Base-by-base conservation (phyloP, 345 rosid genomes). In the Clausena lansium region DNA sequence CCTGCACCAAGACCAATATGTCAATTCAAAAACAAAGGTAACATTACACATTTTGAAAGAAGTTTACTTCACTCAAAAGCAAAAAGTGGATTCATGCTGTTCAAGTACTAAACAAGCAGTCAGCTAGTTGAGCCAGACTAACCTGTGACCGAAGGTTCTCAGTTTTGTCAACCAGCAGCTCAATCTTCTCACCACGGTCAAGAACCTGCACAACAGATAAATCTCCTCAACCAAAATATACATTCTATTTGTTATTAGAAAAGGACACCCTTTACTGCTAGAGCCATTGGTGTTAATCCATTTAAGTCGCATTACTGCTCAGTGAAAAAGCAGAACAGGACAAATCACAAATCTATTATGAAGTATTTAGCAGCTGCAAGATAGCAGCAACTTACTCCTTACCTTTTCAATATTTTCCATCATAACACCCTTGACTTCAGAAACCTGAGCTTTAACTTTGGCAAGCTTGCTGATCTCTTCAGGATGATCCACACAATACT, bases 341-440 rank as follows among this genome's bases (percentile, higher is more conserved):
- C 32, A 20, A 59, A n/a, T 39, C 67, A 24, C 67, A 33, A 32
- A 32, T 63, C 55, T 33, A 61, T 71, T 50, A 28, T 61, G 25
- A 60, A 39, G 70, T 62, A 55, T 67, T 67, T 32, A 77, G 25
- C 35, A 63, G 77, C 3, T 25, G 57, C 27, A 65, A 47, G 50
- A 7, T 9, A 70, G 4, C 25, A 45, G 64, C 68, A 70, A 50
- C 52, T 65, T 10, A 33, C 64, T 54, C 52, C 57, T 8, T 80
- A 91, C 99, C 99, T 97, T 97, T 81, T 94, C 99, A 47, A 97
- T 97, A 77, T 97, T 97, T 77, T 97, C 99, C 98, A 97, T 91
- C 98, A 97, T 97, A 17, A 97, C 99, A 79, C 98, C 98, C 84
- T 94, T 97, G 54, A 97, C 99, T 88, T 97, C 99, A 54, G 97